Percentiles rank a stretch among this genome's conserved stretches.
Evolutionary conservation across 352 stramenopile species (phyloP).

Genomic region (Phytophthora pisi): DNA sequence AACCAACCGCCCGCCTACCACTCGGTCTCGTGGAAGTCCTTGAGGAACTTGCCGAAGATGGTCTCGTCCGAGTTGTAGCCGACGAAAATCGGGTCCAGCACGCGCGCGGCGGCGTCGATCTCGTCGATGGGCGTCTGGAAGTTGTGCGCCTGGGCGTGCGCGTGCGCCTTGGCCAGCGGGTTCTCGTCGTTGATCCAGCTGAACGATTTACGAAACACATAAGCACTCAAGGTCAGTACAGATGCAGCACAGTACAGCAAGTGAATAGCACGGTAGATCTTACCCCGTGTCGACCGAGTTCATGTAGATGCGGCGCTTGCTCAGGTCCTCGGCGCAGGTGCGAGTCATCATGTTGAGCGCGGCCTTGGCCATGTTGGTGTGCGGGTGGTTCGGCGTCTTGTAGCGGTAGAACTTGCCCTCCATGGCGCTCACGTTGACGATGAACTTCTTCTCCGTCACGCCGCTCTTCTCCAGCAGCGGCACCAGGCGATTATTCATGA

Average conservation of each 20-base stretch:
- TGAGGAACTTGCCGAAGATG: slow-evolving; percentile 86
- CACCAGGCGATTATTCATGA: slow-evolving; percentile 95
- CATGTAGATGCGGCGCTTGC: slow-evolving; percentile 96
- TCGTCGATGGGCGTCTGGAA: slow-evolving; percentile 99
- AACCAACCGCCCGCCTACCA: slow-evolving; percentile 52
- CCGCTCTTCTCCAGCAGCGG: slow-evolving; percentile 83
- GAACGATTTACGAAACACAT: not conserved
- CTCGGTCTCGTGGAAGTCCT: slow-evolving; percentile 91
- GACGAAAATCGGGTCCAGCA: slow-evolving; percentile 95
- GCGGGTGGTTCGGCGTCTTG: slow-evolving; percentile 97
- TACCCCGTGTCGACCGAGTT: slow-evolving; percentile 97
- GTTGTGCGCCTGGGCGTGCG: slow-evolving; percentile 90
- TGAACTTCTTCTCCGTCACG: slow-evolving; percentile 83
- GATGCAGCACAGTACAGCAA: not conserved
- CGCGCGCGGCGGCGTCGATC: slow-evolving; percentile 94
- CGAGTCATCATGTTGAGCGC: slow-evolving; percentile 99
- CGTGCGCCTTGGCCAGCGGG: slow-evolving; percentile 93
- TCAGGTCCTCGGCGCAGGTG: slow-evolving; percentile 95
- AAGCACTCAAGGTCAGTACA: slow-evolving; percentile 2
- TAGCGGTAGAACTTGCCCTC: slow-evolving; percentile 98
- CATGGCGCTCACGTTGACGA: slow-evolving; percentile 98
- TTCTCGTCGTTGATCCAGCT: slow-evolving; percentile 99
- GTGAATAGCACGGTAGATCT: slow-evolving; percentile 21
- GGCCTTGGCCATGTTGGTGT: slow-evolving; percentile 99
- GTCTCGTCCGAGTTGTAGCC: slow-evolving; percentile 76